phyloP scores from a whole-genome alignment of 1,139 yeast genomes.

The Lipomyces yarrowii region DNA sequence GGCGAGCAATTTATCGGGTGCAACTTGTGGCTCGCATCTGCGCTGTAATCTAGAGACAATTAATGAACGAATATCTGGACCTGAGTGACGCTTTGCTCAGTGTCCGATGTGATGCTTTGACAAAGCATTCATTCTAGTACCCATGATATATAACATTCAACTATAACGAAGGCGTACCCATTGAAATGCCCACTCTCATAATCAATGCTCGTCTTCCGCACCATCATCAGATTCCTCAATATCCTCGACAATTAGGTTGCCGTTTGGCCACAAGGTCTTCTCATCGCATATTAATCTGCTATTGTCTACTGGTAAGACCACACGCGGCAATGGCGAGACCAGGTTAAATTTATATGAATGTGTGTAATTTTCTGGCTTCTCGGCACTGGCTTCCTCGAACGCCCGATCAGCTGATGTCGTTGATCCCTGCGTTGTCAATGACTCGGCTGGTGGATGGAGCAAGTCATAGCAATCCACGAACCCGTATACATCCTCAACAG shows the following conservation, averaged over 20 bases:
- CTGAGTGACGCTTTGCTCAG: not conserved
- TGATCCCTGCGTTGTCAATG: not conserved
- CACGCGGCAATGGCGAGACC: conserved; percentile 61
- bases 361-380: conserved; percentile 46
- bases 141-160: not conserved
- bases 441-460: conserved; percentile 6
- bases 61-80: not conserved
- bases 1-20: too few species aligned
- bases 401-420: not conserved
- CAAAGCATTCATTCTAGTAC: not conserved
- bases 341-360: conserved; percentile 53
- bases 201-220: conserved; percentile 31
- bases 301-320: conserved; percentile 44
- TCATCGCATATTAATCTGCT: conserved; percentile 47
- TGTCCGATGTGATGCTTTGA: not conserved
- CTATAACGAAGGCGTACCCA: not conserved
- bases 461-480: conserved; percentile 54
- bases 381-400: conserved; percentile 1
- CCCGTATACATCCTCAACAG: conserved; percentile 63
- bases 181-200: not conserved
- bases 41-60: too few species aligned
- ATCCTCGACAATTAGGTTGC: conserved; percentile 58
- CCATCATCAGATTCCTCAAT: conserved; percentile 52
- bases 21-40: too few species aligned
- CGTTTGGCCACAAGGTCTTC: conserved; percentile 58